Conservation (phyloP, 768 basidiomycete genomes). For the Tulasnella sp. region DNA sequence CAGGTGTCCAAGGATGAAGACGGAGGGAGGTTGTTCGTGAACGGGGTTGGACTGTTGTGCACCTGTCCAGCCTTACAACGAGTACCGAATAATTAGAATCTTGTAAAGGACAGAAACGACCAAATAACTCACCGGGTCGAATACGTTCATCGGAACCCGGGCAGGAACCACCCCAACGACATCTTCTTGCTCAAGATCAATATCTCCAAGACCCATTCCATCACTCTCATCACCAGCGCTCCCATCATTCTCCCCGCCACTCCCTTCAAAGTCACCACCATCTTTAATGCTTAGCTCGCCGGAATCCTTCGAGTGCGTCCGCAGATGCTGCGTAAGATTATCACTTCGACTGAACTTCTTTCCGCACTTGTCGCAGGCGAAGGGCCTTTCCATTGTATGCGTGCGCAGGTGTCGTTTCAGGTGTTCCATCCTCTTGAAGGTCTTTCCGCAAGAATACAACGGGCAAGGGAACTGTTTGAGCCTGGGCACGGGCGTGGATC, state of each 20-base stretch:
- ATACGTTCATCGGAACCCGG: conserved; percentile 5
- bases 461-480: conserved; percentile 64
- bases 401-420: conserved; percentile 80
- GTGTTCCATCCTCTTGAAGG: conserved; percentile 91
- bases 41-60: not conserved
- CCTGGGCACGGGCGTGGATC: conserved; percentile 23
- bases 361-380: conserved; percentile 60
- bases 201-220: conserved; percentile 13
- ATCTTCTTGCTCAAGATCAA: conserved; percentile 9
- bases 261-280: conserved; percentile 2
- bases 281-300: not conserved
- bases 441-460: conserved; percentile 68
- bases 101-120: not conserved
- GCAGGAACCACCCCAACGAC: not conserved
- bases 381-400: conserved; percentile 85
- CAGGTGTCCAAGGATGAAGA: not conserved
- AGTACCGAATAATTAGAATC: not conserved
- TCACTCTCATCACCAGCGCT: conserved; percentile 7
- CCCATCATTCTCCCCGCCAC: not conserved
- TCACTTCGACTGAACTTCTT: conserved; percentile 85
- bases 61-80: not conserved
- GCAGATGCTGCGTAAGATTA: conserved; percentile 78
- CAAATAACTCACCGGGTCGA: not conserved
- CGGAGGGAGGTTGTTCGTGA: not conserved
- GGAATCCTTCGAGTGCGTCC: conserved; percentile 55